Base-by-base conservation (phyloP, 169 alveolate species). In the Cardiosporidium cionae region DNA sequence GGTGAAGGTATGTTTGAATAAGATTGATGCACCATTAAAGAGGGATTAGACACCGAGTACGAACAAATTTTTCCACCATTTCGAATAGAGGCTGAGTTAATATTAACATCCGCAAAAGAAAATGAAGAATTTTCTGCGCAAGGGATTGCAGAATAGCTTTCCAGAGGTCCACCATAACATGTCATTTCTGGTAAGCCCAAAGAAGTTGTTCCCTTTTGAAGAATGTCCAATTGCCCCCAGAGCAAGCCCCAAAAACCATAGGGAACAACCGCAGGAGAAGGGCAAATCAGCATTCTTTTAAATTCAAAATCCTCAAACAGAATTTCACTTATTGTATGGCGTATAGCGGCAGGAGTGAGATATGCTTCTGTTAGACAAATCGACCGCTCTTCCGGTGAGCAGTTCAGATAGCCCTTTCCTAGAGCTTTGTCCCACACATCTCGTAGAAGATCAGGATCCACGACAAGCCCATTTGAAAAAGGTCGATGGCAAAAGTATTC, bases 401-500 rank as follows among this genome's bases (percentile, higher is more conserved):
- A 0, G 27, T n/a, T 16, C 65, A 58, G 54, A 23, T 29, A 69
- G 34, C 77, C 66, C 36, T 63, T 78, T 25, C 89, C 87, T 75
- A 90, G 84, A 33, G 83, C 35, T 74, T 80, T 81, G 75, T 88
- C 92, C 92, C 94, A 84, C 23, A 90, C 74, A 53, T 70, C 79
- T 36, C 92, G 85, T 52, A 86, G 90, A 79, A 90, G 53, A 68
- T 86, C 87, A n/a, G 89, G 82, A 53, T 90, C 94, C 32, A 79
- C 64, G 27, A 85, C 76, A 53, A 87, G 68, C 25, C 91, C 89
- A 64, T 82, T 79, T 25, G 80, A 79, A 35, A 80, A 86, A 22
- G 94, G 94, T 25, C 95, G 22, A 66, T 83, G 84, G 79, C 94
- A 90, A 80, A 86, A 87, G 79, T 87, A 88, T 67, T 87, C 94